Conservation (phyloP, 805 yeast species). For the Pichia thaimueangensis region DNA sequence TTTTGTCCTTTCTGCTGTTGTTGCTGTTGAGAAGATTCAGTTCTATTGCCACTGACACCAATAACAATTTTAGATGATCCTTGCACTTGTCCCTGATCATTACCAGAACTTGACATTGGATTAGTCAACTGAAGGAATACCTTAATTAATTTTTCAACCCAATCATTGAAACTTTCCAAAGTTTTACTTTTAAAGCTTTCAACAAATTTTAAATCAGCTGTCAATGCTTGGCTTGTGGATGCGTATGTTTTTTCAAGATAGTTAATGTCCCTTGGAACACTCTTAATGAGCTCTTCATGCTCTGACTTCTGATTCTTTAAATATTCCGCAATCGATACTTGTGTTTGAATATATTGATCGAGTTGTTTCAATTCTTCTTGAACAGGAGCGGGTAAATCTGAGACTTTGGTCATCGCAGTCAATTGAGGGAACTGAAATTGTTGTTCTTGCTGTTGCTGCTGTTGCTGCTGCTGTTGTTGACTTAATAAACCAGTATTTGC, state of each 20-base stretch:
- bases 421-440: conserved; percentile 43
- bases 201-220: conserved; percentile 41
- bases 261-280: conserved; percentile 68
- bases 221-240: conserved; percentile 58
- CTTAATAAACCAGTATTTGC: conserved; percentile 6
- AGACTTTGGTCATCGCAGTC: conserved; percentile 69
- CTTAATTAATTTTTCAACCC: conserved; percentile 34
- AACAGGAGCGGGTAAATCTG: conserved; percentile 65
- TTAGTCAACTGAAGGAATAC: conserved; percentile 32
- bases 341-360: conserved; percentile 66
- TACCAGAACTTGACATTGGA: conserved; percentile 25
- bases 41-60: conserved; percentile 29
- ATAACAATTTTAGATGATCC: conserved; percentile 23
- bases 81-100: conserved; percentile 19
- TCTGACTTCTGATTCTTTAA: conserved; percentile 54
- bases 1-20: conserved; percentile 22
- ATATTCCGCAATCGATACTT: conserved; percentile 65
- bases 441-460: conserved; percentile 28
- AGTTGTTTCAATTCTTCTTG: conserved; percentile 64
- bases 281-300: conserved; percentile 57
- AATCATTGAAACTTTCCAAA: conserved; percentile 31
- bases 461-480: too few relatives aligned
- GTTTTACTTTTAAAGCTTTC: conserved; percentile 37
- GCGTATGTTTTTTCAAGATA: conserved; percentile 56
- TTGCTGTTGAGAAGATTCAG: conserved; percentile 12